Conservation (phyloP, 2,329 filamentous ascomycete genomes). For the Cladosporium halotolerans region DNA sequence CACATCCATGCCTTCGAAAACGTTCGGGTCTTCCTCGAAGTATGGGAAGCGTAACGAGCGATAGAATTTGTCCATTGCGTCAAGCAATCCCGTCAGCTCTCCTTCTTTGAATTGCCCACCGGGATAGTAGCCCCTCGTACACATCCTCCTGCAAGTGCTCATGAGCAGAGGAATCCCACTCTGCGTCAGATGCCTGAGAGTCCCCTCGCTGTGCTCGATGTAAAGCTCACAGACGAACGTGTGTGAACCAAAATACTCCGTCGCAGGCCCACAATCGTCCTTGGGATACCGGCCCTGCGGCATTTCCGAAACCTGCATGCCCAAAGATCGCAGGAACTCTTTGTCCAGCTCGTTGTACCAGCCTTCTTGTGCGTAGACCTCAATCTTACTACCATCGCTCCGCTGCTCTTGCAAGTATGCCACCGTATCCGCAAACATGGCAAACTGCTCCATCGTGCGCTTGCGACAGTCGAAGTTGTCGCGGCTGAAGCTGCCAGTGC, state of each 20-base stretch:
- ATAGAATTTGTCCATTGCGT: background rate
- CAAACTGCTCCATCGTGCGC: constrained; percentile 28
- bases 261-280: constrained; percentile 15
- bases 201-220: constrained; percentile 19
- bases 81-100: constrained; percentile 10
- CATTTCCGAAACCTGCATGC: constrained; percentile 16
- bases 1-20: constrained; percentile 25
- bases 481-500: constrained; percentile 26
- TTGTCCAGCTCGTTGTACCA: constrained; percentile 24
- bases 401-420: constrained; percentile 11
- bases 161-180: constrained; percentile 18
- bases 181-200: constrained; percentile 15
- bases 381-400: constrained; percentile 1
- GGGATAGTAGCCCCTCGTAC: background rate
- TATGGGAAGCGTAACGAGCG: constrained; percentile 16
- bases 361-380: constrained; percentile 26
- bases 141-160: constrained; percentile 18
- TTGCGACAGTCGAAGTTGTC: constrained; percentile 24
- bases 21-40: constrained; percentile 26
- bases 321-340: constrained; percentile 20
- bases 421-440: constrained; percentile 26
- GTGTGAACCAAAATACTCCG: constrained; percentile 9
- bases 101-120: constrained; percentile 12
- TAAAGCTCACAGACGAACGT: constrained; percentile 24
- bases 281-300: background rate